Percentiles rank a stretch among this genome's conserved stretches.
Evolutionary conservation across 1,284 basidiomycete species (phyloP).

Genomic region (Austroboletus niveus): DNA sequence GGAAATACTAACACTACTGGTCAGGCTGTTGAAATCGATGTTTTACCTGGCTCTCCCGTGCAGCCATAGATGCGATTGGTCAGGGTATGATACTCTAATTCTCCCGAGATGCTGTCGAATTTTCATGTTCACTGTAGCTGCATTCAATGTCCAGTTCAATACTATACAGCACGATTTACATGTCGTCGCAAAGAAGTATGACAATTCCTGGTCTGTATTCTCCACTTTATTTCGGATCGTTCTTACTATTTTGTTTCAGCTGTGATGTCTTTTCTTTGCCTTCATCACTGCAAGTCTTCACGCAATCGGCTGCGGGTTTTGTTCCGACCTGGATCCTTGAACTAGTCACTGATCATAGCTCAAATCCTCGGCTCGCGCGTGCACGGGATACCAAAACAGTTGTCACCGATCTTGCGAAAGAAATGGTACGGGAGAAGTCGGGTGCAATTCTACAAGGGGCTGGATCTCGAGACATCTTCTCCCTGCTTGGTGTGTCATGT

Average conservation of each 20-base stretch:
- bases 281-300: constrained; percentile 15
- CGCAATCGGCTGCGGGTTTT: constrained; percentile 9
- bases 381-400: constrained; percentile 29
- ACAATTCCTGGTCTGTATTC: constrained; percentile 34
- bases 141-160: constrained; percentile 42
- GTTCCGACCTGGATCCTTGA: constrained; percentile 32
- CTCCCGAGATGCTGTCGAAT: background rate
- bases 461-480: constrained; percentile 38
- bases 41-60: constrained; percentile 38
- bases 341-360: constrained; percentile 34
- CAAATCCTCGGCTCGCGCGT: constrained; percentile 36
- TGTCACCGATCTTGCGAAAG: constrained; percentile 33
- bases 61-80: constrained; percentile 44
- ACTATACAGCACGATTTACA: constrained; percentile 36
- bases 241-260: constrained; percentile 4
- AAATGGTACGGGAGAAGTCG: constrained; percentile 43
- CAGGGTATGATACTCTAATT: constrained; percentile 32
- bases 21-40: constrained; percentile 37
- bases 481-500: constrained; percentile 36
- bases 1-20: constrained; percentile 14
- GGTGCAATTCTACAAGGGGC: constrained; percentile 33
- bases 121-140: constrained; percentile 26
- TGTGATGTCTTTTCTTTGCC: constrained; percentile 18
- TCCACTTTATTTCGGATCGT: background rate
- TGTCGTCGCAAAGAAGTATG: constrained; percentile 34